Evolutionary conservation across 768 basidiomycete genomes (phyloP).

Genomic region (Hebeloma cylindrosporum): DNA sequence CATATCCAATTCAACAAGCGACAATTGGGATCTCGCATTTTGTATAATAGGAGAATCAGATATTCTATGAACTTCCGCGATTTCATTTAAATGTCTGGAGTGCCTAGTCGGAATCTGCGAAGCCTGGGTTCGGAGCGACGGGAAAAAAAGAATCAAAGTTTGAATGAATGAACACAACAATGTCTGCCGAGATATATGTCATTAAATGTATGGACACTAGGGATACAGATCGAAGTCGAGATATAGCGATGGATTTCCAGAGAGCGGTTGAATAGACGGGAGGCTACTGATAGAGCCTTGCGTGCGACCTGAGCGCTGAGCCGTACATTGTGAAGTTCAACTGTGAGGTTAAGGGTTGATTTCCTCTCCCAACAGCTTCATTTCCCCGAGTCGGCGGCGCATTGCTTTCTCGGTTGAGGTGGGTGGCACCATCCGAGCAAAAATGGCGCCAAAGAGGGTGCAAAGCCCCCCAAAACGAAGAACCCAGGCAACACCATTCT

Average conservation of each 20-base stretch:
- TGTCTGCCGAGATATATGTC: too few species aligned
- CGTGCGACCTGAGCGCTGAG: too few species aligned
- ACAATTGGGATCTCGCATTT: slow-evolving; percentile 59
- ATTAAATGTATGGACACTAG: slow-evolving; percentile 9
- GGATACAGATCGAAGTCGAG: neutral
- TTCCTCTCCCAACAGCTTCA: slow-evolving; percentile 73
- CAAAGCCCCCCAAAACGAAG: slow-evolving; percentile 89
- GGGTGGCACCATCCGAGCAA: slow-evolving; percentile 81
- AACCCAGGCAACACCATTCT: slow-evolving; percentile 93
- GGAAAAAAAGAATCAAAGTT: too few species aligned
- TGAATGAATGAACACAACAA: too few species aligned
- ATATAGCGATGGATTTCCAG: too few species aligned
- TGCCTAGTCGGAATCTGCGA: neutral
- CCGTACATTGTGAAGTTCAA: too few species aligned
- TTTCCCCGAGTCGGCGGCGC: slow-evolving; percentile 74
- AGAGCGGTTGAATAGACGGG: too few species aligned
- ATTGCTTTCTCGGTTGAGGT: slow-evolving; percentile 92
- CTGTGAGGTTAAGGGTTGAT: slow-evolving; percentile 40
- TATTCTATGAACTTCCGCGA: neutral
- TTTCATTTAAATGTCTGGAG: neutral
- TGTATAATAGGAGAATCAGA: slow-evolving; percentile 34
- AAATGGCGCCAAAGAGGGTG: slow-evolving; percentile 76
- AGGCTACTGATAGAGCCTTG: too few species aligned
- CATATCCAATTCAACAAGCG: slow-evolving; percentile 41
- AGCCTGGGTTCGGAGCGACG: too few species aligned